Conservation (phyloP, 768 basidiomycete genomes). For the Boletus speciosus region DNA sequence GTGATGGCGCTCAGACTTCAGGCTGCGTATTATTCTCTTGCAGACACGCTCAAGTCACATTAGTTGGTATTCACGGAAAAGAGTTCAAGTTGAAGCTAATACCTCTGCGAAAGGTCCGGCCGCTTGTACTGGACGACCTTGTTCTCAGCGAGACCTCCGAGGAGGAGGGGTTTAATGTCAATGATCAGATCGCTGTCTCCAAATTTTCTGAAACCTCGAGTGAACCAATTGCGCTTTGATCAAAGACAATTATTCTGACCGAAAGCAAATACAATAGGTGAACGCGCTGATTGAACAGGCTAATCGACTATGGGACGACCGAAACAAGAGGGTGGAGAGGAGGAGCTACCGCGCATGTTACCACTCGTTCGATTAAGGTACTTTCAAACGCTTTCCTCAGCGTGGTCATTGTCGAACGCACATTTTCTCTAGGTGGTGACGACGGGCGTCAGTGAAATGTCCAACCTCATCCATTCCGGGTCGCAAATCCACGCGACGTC, state of each 20-base stretch:
- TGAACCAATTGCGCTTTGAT: slow-evolving; percentile 26
- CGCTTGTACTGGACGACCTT: slow-evolving; percentile 87
- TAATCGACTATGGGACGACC: slow-evolving; percentile 36
- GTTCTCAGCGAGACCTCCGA: slow-evolving; percentile 73
- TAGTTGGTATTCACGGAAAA: slow-evolving; percentile 84
- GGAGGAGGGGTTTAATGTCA: slow-evolving; percentile 69
- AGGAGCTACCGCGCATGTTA: slow-evolving; percentile 65
- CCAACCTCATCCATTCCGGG: slow-evolving; percentile 91
- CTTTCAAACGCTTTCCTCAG: background rate
- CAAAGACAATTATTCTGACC: slow-evolving; percentile 1
- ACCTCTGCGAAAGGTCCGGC: slow-evolving; percentile 85
- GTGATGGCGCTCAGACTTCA: background rate
- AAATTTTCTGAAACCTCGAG: slow-evolving; percentile 74
- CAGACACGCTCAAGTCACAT: slow-evolving; percentile 92
- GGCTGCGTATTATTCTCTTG: background rate
- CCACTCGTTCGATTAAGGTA: slow-evolving; percentile 83
- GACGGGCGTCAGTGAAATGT: slow-evolving; percentile 84
- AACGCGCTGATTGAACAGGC: slow-evolving; percentile 77
- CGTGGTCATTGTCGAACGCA: background rate
- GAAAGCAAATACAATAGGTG: slow-evolving; percentile 44
- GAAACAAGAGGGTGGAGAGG: slow-evolving; percentile 48
- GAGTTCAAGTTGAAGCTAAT: slow-evolving; percentile 84
- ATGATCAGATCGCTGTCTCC: slow-evolving; percentile 78
- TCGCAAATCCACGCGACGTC: slow-evolving; percentile 94
- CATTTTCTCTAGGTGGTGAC: slow-evolving; percentile 69